Evolutionary conservation across 148 eudicot genomes (phyloP), one percentile per base, ranked within the genome.

Genomic region (Persicaria tinctoria): DNA sequence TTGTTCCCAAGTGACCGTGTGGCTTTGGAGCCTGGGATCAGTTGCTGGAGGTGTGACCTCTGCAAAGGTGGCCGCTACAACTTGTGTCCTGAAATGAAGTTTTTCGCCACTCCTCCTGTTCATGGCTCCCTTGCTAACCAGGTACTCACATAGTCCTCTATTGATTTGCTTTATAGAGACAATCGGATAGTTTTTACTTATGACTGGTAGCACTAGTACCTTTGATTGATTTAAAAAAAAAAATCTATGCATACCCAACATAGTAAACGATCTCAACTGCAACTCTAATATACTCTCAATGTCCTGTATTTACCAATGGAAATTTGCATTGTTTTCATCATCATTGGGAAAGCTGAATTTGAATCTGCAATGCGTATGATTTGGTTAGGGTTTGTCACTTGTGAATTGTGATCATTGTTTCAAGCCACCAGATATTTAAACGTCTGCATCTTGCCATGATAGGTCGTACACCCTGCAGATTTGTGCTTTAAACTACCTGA

Each of bases 391-490:
- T 32, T 32, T 32, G 41, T 32, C 41, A 32, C 41, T 32, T 32
- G 41, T 32, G 41, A 32, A 32, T 32, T 32, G 41, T 53, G 56
- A 53, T 53, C n/a, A 12, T 53, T 53, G 56, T 12, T 57, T 6
- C 32, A 18, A 57, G 38, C 23, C 5, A 55, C 7, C 18, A 55
- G 60, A 55, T 16, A 2, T 55, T 5, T 4, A 55, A 16, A 4
- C 60, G n/a, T 1, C 20, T 57, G 11, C 32, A 57, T 57, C 6
- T 38, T 63, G 46, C n/a, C 27, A 46, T 63, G 45, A 63, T 82
- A 94, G 97, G 93, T 94, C 78, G 97, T 95, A 74, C 99, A 95
- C 84, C 99, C 97, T 44, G 97, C 92, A n/a, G 94, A 92, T 47
- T 81, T 95, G 73, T 95, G 97, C 55, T 71, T 71, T 27, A 71